Conservation (phyloP, 257 asterid species). For the Mentha longifolia region DNA sequence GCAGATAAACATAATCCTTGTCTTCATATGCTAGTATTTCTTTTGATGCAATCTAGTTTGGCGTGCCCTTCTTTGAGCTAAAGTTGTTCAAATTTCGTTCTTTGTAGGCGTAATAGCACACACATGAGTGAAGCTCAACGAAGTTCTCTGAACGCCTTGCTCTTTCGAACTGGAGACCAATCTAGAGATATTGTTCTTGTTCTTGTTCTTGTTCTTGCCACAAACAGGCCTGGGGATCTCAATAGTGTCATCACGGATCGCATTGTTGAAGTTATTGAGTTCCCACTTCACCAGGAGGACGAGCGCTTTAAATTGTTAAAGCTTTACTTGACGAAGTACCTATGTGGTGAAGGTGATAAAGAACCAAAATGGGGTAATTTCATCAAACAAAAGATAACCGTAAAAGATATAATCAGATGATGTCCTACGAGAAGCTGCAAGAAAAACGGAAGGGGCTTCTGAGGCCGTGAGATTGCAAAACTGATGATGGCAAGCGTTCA, state of each 20-base stretch:
- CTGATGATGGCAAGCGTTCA: slow-evolving; percentile 96
- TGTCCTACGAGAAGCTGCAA: slow-evolving; percentile 70
- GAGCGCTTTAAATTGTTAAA: slow-evolving; percentile 86
- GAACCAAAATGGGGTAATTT: slow-evolving; percentile 57
- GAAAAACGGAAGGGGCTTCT: slow-evolving; percentile 75
- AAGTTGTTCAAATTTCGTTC: slow-evolving; percentile 14
- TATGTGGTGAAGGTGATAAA: slow-evolving; percentile 54
- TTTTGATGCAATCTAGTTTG: no score
- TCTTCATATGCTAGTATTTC: no score
- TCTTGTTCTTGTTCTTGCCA: no score
- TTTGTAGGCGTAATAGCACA: slow-evolving; percentile 80
- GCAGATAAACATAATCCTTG: no score
- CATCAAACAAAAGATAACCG: slow-evolving; percentile 61
- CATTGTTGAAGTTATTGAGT: slow-evolving; percentile 93
- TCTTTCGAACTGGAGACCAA: slow-evolving; percentile 96
- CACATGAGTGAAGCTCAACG: slow-evolving; percentile 98
- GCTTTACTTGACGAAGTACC: slow-evolving; percentile 83
- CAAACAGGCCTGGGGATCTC: slow-evolving; percentile 94
- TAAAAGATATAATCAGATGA: slow-evolving; percentile 72
- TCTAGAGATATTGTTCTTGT: slow-evolving; percentile 95
- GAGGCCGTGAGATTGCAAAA: slow-evolving; percentile 95
- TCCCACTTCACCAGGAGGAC: slow-evolving; percentile 86
- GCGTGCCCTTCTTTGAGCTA: neutral
- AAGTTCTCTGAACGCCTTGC: slow-evolving; percentile 89
- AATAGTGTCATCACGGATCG: slow-evolving; percentile 93